Evolutionary conservation across 2,329 filamentous ascomycete genomes (phyloP), one percentile per base, ranked within the genome.

Genomic region (Boeremia lycopersici): DNA sequence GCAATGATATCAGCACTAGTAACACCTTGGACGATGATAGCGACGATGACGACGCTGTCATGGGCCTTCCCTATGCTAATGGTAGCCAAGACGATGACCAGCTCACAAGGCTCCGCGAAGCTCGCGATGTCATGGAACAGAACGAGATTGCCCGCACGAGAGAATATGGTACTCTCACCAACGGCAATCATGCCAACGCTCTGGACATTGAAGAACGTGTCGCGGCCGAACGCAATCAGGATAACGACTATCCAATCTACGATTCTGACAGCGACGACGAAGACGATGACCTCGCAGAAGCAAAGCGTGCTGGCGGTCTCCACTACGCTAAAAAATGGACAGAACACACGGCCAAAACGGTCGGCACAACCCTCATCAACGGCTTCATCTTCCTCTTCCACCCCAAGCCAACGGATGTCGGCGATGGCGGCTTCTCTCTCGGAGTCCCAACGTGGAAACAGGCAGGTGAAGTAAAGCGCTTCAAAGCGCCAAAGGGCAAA

Each of bases 241-340:
- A 91, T 23, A 87, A 91, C 17, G 89, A 92, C 61, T 96, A 90
- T 65, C 89, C 89, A 1, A 79, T 97, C 12, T 99, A 99, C 75
- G 95, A 99, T 70, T 96, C 92, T 0, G 89, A 92, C 42, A 89
- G 93, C 45, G 91, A 96, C 56, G 89, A 89, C 3, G 86, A 91
- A 47, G 89, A 92, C 53, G 84, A 86, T 43, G 84, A 86, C 47
- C 78, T 96, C 4, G 90, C 93, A 72, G 89, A 91, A 70, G 91
- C 92, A 0, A 86, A 87, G 53, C 82, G 88, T 33, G 79, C 89
- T 33, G 91, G 93, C 23, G 90, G 91, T 19, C 88, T 86, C 82
- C 82, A 86, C 17, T 96, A 96, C 74, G 87, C 86, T 61, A 81
- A 81, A 26, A 83, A 86, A 29, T 71, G 79, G 54, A 69, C 77